Base-by-base conservation (phyloP, 2,329 filamentous ascomycete genomes). In the Davidsoniella virescens region DNA sequence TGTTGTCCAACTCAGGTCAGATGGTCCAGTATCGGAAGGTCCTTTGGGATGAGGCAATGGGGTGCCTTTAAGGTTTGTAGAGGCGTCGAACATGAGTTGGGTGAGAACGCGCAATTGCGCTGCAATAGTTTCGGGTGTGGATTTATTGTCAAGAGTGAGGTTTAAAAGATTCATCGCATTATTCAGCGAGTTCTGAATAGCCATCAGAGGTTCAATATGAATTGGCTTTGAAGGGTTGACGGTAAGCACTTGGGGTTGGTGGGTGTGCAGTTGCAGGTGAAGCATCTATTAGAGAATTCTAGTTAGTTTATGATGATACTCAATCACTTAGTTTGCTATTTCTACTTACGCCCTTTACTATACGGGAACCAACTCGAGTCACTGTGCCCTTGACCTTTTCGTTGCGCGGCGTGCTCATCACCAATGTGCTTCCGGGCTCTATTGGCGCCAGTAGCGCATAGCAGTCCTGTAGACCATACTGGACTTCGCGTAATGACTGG, bases 381-480 rank as follows among this genome's bases (percentile, higher is more conserved):
- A 96, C 78, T 58, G 87, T 85, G 16, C 92, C 92, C 64, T 98
- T 98, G 55, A 96, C 80, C 57, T 76, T 79, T 67, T 98, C 92
- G 50, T 86, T 90, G 51, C 88, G 78, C 51, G 83, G 75, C 12
- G 88, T 93, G 54, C 84, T 92, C 56, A 98, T 74, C 26, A 92
- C 88, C 25, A 98, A 76, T 1, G 90, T 98, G 58, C 82, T 88
- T 7, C 87, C 87, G 1, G 82, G 80, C 60, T 94, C 87, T 55
- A 82, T 75, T 1, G 90, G 87, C 6, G 87, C 83, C 26, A 98
- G 78, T 20, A 96, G 75, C 16, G 82, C 79, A 57, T 87, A 86
- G 66, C 88, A 95, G 65, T 95, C 87, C 62, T 92, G 80, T 2
- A 96, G 76, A 53, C 87, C 86, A 57, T 70, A 66, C 58, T 73